phyloP scores from a whole-genome alignment of 805 yeast genomes.

The Lipomyces spencermartinsiae region DNA sequence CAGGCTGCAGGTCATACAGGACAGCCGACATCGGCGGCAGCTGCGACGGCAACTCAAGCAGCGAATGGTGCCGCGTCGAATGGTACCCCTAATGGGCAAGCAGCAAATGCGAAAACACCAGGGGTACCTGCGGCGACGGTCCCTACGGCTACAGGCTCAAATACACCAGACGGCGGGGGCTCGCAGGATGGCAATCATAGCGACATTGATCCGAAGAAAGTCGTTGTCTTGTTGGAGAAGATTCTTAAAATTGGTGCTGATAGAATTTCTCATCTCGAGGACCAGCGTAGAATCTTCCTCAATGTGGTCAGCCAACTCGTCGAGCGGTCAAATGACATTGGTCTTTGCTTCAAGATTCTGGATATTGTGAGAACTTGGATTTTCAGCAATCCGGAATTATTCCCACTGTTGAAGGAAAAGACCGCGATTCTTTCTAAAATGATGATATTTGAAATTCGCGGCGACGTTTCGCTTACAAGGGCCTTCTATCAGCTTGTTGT shows the following conservation, averaged over 20 bases:
- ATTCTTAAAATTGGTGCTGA: constrained; percentile 76
- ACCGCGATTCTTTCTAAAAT: constrained; percentile 92
- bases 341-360: constrained; percentile 74
- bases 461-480: constrained; percentile 77
- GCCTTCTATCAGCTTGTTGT: constrained; percentile 85
- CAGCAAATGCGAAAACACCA: constrained; percentile 26
- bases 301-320: constrained; percentile 86
- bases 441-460: constrained; percentile 89
- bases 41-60: constrained; percentile 15
- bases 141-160: background rate
- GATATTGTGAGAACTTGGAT: constrained; percentile 88
- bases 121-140: constrained; percentile 30
- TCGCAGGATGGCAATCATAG: constrained; percentile 35
- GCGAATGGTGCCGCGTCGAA: constrained; percentile 15
- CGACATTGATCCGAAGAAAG: constrained; percentile 80
- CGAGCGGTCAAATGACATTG: constrained; percentile 83
- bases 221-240: constrained; percentile 76
- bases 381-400: constrained; percentile 77
- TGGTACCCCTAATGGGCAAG: constrained; percentile 20
- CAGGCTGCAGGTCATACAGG: constrained; percentile 41
- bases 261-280: constrained; percentile 87
- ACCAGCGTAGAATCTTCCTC: constrained; percentile 87
- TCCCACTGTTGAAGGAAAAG: constrained; percentile 95
- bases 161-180: constrained; percentile 14
- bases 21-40: constrained; percentile 20